phyloP scores from a whole-genome alignment of 805 yeast species.

The Candida odintsovae region DNA sequence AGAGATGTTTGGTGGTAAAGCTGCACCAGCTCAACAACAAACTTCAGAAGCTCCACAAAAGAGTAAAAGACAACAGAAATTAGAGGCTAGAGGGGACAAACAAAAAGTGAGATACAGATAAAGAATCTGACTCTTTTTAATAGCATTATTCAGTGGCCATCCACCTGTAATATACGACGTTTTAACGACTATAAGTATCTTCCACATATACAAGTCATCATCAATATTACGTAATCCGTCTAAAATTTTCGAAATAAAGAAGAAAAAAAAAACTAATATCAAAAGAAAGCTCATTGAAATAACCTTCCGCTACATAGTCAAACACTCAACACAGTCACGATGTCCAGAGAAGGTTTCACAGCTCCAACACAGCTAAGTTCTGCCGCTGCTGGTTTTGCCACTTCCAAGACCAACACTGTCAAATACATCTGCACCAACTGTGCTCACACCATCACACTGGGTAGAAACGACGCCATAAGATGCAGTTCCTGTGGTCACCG shows the following conservation, averaged over 20 bases:
- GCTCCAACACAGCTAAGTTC: conserved; percentile 79
- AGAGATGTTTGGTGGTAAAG: conserved; percentile 20
- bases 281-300: background rate
- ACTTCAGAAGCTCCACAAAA: conserved; percentile 17
- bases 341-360: conserved; percentile 80
- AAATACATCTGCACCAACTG: conserved; percentile 96
- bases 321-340: conserved; percentile 5
- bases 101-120: conserved; percentile 31
- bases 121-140: background rate
- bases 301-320: background rate
- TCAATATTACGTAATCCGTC: background rate
- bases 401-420: conserved; percentile 73
- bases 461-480: conserved; percentile 94
- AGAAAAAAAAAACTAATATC: background rate
- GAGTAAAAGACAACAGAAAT: conserved; percentile 36
- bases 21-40: background rate
- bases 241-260: background rate
- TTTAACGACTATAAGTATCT: no score
- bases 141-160: background rate
- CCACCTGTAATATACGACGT: background rate
- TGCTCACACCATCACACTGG: conserved; percentile 79
- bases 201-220: no score
- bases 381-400: conserved; percentile 76
- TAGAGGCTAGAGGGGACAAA: conserved; percentile 34
- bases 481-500: conserved; percentile 99